These are phyloP conservation scores for Sphagnurus paluster DNA, from an alignment of 1,284 basidiomycete genomes.

Conservation along the genomic window DNA sequence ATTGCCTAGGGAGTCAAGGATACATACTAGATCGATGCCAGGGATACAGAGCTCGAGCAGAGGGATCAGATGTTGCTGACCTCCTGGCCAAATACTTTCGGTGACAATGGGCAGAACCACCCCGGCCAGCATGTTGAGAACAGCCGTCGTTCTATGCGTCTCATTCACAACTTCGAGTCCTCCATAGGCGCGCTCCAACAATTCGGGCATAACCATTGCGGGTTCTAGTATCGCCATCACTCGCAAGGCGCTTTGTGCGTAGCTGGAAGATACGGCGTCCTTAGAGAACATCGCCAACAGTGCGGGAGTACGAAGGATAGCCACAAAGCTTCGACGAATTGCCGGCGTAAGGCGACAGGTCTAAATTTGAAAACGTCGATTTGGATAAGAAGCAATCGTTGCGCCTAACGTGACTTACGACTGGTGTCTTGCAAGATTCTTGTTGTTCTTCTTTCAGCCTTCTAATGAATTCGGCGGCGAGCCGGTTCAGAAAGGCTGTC, in stretches of 20 bases:
- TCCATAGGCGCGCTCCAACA: constrained; percentile 89
- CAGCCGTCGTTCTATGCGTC: constrained; percentile 91
- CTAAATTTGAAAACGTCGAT: constrained; percentile 36
- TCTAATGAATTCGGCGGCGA: constrained; percentile 81
- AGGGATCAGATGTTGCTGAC: constrained; percentile 87
- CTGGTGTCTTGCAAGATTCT: constrained; percentile 79
- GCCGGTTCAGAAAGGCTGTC: constrained; percentile 76
- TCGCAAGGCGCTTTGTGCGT: constrained; percentile 72
- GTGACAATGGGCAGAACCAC: constrained; percentile 80
- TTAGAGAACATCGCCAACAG: constrained; percentile 97
- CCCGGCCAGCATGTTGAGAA: constrained; percentile 85
- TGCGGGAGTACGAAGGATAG: constrained; percentile 82
- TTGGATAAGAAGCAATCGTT: constrained; percentile 3
- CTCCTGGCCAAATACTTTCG: constrained; percentile 78
- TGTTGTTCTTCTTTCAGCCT: constrained; percentile 85
- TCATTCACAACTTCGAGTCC: constrained; percentile 94
- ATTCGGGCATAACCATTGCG: constrained; percentile 85
- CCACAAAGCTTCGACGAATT: constrained; percentile 86
- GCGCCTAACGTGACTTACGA: constrained; percentile 42
- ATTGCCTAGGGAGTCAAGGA: constrained; percentile 8
- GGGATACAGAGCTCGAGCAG: constrained; percentile 90
- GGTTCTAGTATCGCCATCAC: constrained; percentile 84
- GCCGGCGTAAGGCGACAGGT: constrained; percentile 76
- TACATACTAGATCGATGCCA: constrained; percentile 80
- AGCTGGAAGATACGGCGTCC: constrained; percentile 66